Conservation (phyloP, 306 rosid species). For the Corylus heterophylla region DNA sequence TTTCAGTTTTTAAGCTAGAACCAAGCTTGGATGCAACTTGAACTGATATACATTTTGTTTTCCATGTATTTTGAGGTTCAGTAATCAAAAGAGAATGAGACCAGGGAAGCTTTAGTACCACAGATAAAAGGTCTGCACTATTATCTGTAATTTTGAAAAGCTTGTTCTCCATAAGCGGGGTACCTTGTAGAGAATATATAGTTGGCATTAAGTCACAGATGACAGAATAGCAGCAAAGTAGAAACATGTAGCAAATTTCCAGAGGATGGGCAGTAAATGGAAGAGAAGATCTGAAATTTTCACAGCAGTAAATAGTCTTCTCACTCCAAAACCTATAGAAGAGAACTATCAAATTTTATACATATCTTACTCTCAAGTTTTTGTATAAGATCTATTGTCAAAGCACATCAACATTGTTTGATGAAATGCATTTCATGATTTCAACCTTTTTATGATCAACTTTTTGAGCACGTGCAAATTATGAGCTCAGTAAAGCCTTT, state of each 20-base stretch:
- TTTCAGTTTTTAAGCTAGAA: conserved; percentile 43
- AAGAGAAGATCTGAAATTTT: conserved; percentile 24
- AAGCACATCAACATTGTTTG: not conserved
- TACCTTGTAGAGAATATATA: conserved; percentile 48
- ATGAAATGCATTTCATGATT: not conserved
- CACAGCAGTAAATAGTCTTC: not conserved
- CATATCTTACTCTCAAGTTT: not conserved
- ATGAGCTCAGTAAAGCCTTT: not conserved
- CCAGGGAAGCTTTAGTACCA: conserved; percentile 91
- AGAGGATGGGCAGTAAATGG: conserved; percentile 2
- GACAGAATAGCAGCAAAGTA: conserved; percentile 29
- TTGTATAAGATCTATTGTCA: not conserved
- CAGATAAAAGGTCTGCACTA: conserved; percentile 40
- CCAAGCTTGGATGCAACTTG: conserved; percentile 75
- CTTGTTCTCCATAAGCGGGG: conserved; percentile 40
- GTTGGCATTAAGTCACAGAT: conserved; percentile 19
- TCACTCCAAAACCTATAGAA: not conserved
- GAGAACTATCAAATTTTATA: conserved; percentile 3
- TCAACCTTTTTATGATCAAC: not conserved
- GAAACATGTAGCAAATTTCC: conserved; percentile 3
- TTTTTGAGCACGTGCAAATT: not conserved
- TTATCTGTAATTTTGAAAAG: conserved; percentile 33
- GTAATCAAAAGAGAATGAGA: conserved; percentile 45
- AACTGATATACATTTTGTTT: conserved; percentile 65
- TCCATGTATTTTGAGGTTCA: conserved; percentile 48